Evolutionary conservation across 2,329 filamentous ascomycete species (phyloP), one percentile per base, ranked within the genome.

Genomic region (Emmonsia crescens): DNA sequence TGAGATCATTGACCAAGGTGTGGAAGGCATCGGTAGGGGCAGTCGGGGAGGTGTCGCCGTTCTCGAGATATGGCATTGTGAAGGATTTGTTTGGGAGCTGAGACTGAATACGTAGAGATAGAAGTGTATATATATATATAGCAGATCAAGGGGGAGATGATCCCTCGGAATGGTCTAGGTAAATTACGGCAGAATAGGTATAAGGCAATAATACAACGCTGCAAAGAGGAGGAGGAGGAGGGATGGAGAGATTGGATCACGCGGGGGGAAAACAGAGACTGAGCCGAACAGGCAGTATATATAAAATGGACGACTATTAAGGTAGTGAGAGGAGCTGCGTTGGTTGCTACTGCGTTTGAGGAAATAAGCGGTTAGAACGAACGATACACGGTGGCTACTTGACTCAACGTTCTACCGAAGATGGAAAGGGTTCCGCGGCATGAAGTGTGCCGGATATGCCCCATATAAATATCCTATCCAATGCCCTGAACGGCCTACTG

Each of bases 1-100:
- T 91, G 68, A 96, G 83, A n/a, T 84, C 83, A 62, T 82, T 71
- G 61, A 95, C 88, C 54, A 96, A 85, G 60, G 79, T 74, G 44
- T 91, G 83, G 72, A 95, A 94, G 14, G 69, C 67, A 63, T 72
- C 68, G 24, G 48, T 60, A 29, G 6, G 51, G 56, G 12, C 54
- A 42, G 27, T 63, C 58, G 65, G 36, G 42, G 62, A 33, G 31
- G 62, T 29, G 54, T 49, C 57, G 27, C 60, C 64, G 33, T 67
- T 67, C 38, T 69, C 64, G 51, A 75, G 67, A 59, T 71, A 75
- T 24, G 74, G 73, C 74, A 76, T 76, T 44, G 6, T 68, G 63
- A 42, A 16, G 59, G 36, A 10, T 27, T 44, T 29, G 16, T 8
- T 5, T 33, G 16, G 31, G n/a, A 10, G 3, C 9, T 6, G 49